Conservation (phyloP, 2,329 filamentous ascomycete genomes). For the Periconia digitata region DNA sequence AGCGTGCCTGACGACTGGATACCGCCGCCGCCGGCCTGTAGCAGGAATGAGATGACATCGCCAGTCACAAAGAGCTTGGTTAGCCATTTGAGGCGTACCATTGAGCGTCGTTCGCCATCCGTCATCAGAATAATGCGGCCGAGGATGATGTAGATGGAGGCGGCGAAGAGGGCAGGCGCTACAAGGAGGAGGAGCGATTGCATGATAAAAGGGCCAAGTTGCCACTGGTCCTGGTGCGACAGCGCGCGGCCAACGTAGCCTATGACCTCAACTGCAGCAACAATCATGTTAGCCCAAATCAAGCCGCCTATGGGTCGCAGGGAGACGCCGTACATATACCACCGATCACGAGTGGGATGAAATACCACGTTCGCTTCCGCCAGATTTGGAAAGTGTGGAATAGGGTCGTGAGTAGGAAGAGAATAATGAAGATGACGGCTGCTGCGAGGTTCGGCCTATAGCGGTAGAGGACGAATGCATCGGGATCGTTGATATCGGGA, state of each 20-base stretch:
- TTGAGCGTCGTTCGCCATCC: constrained; percentile 41
- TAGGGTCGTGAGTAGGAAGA: constrained; percentile 48
- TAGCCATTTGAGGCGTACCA: constrained; percentile 47
- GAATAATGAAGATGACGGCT: constrained; percentile 49
- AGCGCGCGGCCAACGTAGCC: constrained; percentile 54
- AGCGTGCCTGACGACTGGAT: too few species aligned
- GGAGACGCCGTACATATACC: constrained; percentile 26
- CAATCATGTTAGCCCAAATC: too few species aligned
- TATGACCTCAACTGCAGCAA: constrained; percentile 52
- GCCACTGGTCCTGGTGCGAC: constrained; percentile 27
- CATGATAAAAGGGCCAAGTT: constrained; percentile 41
- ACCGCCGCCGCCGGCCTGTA: constrained; percentile 52
- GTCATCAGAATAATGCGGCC: constrained; percentile 40
- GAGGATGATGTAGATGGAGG: constrained; percentile 48
- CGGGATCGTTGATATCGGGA: constrained; percentile 10
- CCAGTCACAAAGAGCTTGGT: constrained; percentile 57
- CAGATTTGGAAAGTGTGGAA: constrained; percentile 47
- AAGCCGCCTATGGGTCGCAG: constrained; percentile 42
- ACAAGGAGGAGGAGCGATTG: constrained; percentile 45
- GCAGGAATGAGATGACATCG: constrained; percentile 54
- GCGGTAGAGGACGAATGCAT: constrained; percentile 20
- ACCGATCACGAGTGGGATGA: too few species aligned
- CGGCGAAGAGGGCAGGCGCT: constrained; percentile 47
- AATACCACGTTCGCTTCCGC: too few species aligned
- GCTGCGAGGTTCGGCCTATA: constrained; percentile 49